Base-by-base conservation (phyloP, 1,284 basidiomycete species). In the Trametes pubescens region DNA sequence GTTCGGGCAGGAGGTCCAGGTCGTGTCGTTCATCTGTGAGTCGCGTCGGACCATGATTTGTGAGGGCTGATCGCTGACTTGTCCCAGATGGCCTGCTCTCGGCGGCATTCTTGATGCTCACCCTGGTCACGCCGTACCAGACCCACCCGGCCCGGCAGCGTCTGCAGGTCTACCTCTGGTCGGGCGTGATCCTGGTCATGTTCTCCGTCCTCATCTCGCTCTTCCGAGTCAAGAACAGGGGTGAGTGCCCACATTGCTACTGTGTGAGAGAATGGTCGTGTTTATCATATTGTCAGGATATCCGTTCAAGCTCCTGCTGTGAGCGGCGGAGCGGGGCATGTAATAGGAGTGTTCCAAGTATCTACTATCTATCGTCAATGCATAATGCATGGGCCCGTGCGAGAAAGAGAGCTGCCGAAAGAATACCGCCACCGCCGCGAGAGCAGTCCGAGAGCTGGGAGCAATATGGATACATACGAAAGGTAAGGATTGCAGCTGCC, bases 221-320 rank as follows among this genome's bases (percentile, higher is more conserved):
- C 48, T 99, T 99, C 85, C 87, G 88, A 73, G 82, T 96, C 68
- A 99, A 99, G 82, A 98, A 98, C 79, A 84, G 88, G 77, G 91
- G 92, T 91, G 67, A 52, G 84, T 77, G 29, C 51, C 53, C 51
- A 51, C 56, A 55, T 60, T 54, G 35, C 51, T 44, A 32, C 53
- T 44, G 54, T 18, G 8, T 38, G 51, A 22, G 26, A 55, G 40
- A 48, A 38, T 32, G 26, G 61, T 44, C 60, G 49, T 53, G 10
- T 26, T 44, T 49, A 34, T 59, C 57, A 22, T 64, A 38, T 61
- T 48, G 47, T 29, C 71, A 92, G 91, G 87, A 38, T 94, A 94
- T 76, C 92, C 92, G 29, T 94, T 93, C 83, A 89, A 86, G 72
- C 79, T 93, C 56, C 81, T 93, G 62, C 77, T 93, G 53, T 75